Evolutionary conservation across 805 yeast genomes (phyloP).

Genomic region (Aciculoconidium aculeatum): DNA sequence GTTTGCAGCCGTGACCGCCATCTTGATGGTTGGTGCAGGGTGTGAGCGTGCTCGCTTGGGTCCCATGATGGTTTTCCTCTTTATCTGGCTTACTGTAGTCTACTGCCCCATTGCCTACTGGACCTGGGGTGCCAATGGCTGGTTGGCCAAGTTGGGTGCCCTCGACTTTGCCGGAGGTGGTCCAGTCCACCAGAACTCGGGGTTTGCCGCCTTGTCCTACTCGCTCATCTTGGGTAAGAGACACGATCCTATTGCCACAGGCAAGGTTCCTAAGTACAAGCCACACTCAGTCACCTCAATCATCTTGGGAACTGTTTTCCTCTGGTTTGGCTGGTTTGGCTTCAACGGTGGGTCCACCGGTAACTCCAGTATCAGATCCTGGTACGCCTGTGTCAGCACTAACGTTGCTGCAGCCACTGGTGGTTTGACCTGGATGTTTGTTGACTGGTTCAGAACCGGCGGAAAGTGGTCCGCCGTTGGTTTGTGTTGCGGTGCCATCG

Average conservation of each 20-base stretch:
- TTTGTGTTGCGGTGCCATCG: conserved; percentile 87
- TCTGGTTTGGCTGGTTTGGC: conserved; percentile 99
- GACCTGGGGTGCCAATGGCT: conserved; percentile 95
- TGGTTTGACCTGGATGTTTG: conserved; percentile 90
- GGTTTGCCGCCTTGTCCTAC: conserved; percentile 91
- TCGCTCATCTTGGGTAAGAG: conserved; percentile 91
- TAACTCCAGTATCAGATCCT: conserved; percentile 85
- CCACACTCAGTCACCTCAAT: conserved; percentile 91
- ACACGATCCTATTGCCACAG: conserved; percentile 67
- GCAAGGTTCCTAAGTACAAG: conserved; percentile 78
- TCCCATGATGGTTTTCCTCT: conserved; percentile 93
- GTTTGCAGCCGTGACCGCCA: conserved; percentile 93
- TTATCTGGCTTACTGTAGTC: conserved; percentile 91
- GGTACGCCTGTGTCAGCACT: conserved; percentile 91
- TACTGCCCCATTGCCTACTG: conserved; percentile 95
- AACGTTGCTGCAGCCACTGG: conserved; percentile 91
- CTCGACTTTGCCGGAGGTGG: conserved; percentile 99
- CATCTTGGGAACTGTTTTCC: conserved; percentile 87
- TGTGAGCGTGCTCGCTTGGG: conserved; percentile 95
- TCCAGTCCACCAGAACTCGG: conserved; percentile 93
- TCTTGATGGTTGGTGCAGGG: conserved; percentile 95
- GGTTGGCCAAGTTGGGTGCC: conserved; percentile 80
- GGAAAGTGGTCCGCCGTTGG: conserved; percentile 92
- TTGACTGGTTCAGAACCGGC: conserved; percentile 82
- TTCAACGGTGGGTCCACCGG: conserved; percentile 99